Percentiles rank a stretch among this genome's conserved stretches.
phyloP scores from a whole-genome alignment of 768 basidiomycete species.

The Boletus rex-veris region DNA sequence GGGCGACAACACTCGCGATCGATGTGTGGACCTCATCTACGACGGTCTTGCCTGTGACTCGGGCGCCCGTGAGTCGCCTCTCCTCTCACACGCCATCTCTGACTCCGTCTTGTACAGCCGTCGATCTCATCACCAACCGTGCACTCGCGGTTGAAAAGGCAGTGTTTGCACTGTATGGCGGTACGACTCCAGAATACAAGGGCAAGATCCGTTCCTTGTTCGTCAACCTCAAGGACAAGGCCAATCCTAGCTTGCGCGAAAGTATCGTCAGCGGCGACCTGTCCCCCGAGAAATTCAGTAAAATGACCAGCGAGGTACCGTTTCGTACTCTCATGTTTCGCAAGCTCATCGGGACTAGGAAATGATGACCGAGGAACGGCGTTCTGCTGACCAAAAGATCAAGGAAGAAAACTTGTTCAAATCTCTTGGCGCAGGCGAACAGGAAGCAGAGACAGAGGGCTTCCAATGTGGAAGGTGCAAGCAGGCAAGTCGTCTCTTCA shows the following conservation, averaged over 20 bases:
- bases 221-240: slow-evolving; percentile 94
- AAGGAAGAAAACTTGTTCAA: slow-evolving; percentile 86
- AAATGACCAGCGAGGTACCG: slow-evolving; percentile 75
- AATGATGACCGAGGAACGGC: slow-evolving; percentile 92
- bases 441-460: slow-evolving; percentile 92
- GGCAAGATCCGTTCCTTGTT: slow-evolving; percentile 82
- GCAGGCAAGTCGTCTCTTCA: slow-evolving; percentile 47
- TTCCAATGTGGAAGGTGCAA: slow-evolving; percentile 98
- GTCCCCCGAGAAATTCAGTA: slow-evolving; percentile 61
- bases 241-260: slow-evolving; percentile 83
- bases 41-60: slow-evolving; percentile 88
- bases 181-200: slow-evolving; percentile 54
- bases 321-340: neutral
- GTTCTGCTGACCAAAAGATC: slow-evolving; percentile 78
- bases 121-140: slow-evolving; percentile 61
- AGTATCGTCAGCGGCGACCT: slow-evolving; percentile 83
- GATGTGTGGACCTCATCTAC: slow-evolving; percentile 86
- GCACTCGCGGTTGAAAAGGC: slow-evolving; percentile 71
- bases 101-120: slow-evolving; percentile 41
- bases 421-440: slow-evolving; percentile 83
- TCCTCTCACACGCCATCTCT: neutral
- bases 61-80: slow-evolving; percentile 67
- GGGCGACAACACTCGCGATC: slow-evolving; percentile 78
- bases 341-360: slow-evolving; percentile 49
- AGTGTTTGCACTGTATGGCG: slow-evolving; percentile 45